Percentiles rank a stretch among this genome's conserved stretches.
Evolutionary conservation across 1,284 basidiomycete genomes (phyloP).

Genomic region (Marasmius fiardii): DNA sequence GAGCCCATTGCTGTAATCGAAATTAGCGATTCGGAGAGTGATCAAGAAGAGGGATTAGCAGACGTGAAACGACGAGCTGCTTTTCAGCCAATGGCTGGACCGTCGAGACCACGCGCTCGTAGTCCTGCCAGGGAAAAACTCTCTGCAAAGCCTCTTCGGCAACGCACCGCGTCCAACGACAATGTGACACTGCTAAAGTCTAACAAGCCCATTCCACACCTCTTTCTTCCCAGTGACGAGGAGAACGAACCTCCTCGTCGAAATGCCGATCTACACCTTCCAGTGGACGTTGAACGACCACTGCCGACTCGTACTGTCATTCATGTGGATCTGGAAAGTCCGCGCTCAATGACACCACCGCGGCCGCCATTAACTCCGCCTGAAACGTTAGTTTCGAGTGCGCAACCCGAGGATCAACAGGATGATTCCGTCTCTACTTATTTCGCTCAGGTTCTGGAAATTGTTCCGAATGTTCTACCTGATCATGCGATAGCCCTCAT

Average conservation of each 20-base stretch:
- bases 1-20: constrained; percentile 4
- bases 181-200: neutral
- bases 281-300: constrained; percentile 6
- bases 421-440: constrained; percentile 15
- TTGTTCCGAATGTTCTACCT: constrained; percentile 64
- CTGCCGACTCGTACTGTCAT: neutral
- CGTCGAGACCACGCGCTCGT: neutral
- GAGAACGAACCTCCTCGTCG: constrained; percentile 21
- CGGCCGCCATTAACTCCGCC: neutral
- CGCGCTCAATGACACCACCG: constrained; percentile 3
- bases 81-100: neutral
- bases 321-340: neutral
- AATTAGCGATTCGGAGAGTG: constrained; percentile 11
- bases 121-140: neutral
- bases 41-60: neutral
- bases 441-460: constrained; percentile 55
- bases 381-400: too few species aligned
- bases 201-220: constrained; percentile 8
- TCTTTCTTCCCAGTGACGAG: constrained; percentile 26
- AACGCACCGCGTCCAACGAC: neutral
- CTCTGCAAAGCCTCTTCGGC: neutral
- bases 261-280: neutral
- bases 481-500: constrained; percentile 47
- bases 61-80: neutral
- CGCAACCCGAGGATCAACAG: neutral